A percentile compares a stretch with the other conserved stretches of the same genome.
Evolutionary conservation across 257 asterid species (phyloP).

Genomic region (Nicotiana attenuata): DNA sequence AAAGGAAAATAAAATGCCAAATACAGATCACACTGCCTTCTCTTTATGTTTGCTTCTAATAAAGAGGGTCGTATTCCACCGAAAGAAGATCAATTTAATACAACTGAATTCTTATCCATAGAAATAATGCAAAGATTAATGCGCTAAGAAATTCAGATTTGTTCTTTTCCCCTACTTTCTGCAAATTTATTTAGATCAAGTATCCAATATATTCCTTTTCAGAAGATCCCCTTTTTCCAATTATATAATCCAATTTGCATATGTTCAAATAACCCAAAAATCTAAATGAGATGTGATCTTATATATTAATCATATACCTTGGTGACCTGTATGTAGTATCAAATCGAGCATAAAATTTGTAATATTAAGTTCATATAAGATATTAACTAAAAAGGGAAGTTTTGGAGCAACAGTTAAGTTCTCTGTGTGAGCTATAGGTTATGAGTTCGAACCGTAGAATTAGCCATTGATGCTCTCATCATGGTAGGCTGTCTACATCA

Average conservation of each 20-base stretch:
- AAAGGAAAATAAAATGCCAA: too few species aligned
- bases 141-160: neutral
- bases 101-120: too few species aligned
- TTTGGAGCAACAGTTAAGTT: too few species aligned
- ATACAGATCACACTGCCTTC: too few species aligned
- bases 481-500: too few species aligned
- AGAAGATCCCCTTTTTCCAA: neutral
- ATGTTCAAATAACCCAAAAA: neutral
- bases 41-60: too few species aligned
- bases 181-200: neutral
- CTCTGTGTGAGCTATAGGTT: too few species aligned
- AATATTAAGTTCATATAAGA: neutral
- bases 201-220: neutral
- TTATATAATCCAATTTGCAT: neutral
- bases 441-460: too few species aligned
- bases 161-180: neutral
- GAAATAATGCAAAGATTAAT: too few species aligned
- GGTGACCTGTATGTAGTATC: neutral
- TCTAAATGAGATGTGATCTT: neutral
- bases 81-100: too few species aligned
- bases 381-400: neutral
- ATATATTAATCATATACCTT: neutral
- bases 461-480: too few species aligned
- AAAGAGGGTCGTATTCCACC: too few species aligned
- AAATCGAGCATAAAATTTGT: neutral